These are phyloP conservation scores for Bassia scoparia DNA, from an alignment of 148 eudicot species.

Conservation along the genomic window DNA sequence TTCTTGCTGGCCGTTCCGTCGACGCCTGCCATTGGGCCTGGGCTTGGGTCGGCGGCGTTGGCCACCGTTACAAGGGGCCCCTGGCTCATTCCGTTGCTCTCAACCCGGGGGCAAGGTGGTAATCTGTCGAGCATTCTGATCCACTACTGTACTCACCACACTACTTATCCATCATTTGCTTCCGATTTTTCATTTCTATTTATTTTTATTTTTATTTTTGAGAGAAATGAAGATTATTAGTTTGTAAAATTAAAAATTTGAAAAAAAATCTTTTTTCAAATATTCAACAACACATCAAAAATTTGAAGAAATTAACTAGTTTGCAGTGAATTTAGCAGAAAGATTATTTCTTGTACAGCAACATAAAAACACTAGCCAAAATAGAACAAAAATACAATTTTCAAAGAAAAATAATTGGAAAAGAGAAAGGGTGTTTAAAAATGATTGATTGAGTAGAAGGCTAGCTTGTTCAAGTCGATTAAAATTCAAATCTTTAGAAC, in stretches of 20 bases:
- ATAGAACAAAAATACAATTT: not conserved
- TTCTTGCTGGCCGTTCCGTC: constrained; percentile 43
- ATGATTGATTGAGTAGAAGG: constrained; percentile 40
- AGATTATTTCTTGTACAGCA: not conserved
- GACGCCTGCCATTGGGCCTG: constrained; percentile 29
- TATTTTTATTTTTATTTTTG: too few species aligned
- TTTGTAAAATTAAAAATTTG: not conserved
- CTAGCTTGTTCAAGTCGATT: constrained; percentile 25
- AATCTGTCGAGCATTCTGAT: constrained; percentile 88
- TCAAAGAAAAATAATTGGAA: not conserved
- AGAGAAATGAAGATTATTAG: not conserved
- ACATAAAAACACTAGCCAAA: not conserved
- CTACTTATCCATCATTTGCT: constrained; percentile 40
- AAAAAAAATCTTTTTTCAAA: not conserved
- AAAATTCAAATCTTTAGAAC: constrained; percentile 21
- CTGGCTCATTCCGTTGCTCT: constrained; percentile 8
- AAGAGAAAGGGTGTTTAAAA: not conserved
- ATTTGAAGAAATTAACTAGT: not conserved
- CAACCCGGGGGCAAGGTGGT: constrained; percentile 65
- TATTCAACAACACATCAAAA: constrained; percentile 15
- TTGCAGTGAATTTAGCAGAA: not conserved
- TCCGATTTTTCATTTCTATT: constrained; percentile 30
- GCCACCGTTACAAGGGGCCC: constrained; percentile 31
- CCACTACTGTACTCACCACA: constrained; percentile 82
- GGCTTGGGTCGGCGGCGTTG: constrained; percentile 33